Evolutionary conservation across 2,329 filamentous ascomycete genomes (phyloP), one percentile per base, ranked within the genome.

Genomic region (Myriosclerotinia curreyana): DNA sequence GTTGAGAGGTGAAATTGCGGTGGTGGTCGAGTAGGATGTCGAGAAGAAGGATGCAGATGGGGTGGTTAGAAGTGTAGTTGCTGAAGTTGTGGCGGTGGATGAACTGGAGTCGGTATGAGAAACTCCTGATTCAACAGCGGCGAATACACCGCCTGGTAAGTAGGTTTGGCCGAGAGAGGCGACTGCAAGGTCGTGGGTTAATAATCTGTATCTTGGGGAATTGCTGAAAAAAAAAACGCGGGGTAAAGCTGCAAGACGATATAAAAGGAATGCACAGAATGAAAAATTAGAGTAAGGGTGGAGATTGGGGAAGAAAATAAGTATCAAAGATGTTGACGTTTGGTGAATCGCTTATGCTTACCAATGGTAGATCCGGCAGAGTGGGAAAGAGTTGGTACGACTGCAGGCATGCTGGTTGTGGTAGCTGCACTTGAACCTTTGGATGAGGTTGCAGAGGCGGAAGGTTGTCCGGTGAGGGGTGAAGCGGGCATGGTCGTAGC

Each of bases 11-110:
- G 44, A 51, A 15, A n/a, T 20, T 0, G 46, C 22, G 9, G 61
- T 63, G 11, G 76, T 76, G 22, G 83, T 86, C 54, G 81, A 66
- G 66, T 79, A 85, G 68, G 84, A 74, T 6, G 84, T 87, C 73
- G 80, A 82, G 66, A 78, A 73, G 68, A 79, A 76, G 62, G 60
- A 62, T 52, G 56, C 60, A 6, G 68, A 51, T 5, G 67, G 63
- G 42, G 67, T 62, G 3, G 68, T 48, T 15, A 67, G 65, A 5
- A 66, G 63, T 42, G 31, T 67, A 69, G 42, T 67, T 49, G 48
- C 71, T 65, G 67, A 65, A 6, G 69, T 56, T 34, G 69, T 65
- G 49, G 22, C 69, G 69, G 34, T 28, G 6, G 48, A 14, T 12
- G 62, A 49, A 3, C 56, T 15, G 17, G 60, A 28, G 22, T 64